Evolutionary conservation across 2,329 filamentous ascomycete genomes (phyloP), one percentile per base, ranked within the genome.

Genomic region (Cladosporium sp.): DNA sequence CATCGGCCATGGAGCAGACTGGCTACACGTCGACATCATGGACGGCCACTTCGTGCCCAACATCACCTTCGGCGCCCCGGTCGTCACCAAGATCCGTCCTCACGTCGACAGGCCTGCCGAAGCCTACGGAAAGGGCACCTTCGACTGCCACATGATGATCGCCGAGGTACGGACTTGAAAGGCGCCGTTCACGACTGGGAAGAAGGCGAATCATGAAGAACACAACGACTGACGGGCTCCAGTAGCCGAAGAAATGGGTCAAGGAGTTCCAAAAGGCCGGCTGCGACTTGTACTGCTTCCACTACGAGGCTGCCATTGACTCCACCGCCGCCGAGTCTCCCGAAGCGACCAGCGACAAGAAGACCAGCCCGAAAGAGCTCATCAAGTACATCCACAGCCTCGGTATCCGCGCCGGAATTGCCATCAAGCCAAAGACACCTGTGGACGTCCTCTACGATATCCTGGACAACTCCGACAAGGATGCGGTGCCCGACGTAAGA

Each of bases 91-190:
- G 83, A 95, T 99, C 74, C 89, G 95, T 69, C 84, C 86, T 55
- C 91, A 97, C 74, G 93, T 99, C 73, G 89, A 92, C 65, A 85
- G 85, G 71, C 93, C 93, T 3, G 83, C 84, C 49, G 82, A 85
- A 61, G 85, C 85, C 37, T 83, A 90, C 71, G 93, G 91, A 62
- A 91, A 89, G 72, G 95, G 95, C 68, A 98, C 94, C 16, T 99
- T 99, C 78, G 95, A 99, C 80, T 99, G 95, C 85, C 95, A 99
- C 81, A 98, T 99, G 95, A 99, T 99, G 95, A 96, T 99, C 77
- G 89, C 92, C 74, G 94, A 99, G 90, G 92, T 94, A 84, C 72
- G 80, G 28, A 40, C 16, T n/a, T 16, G 14, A 16, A 28, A 59
- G 8, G 7, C 21, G 23, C 29, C 6, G 31, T 12, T 11, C 18